Evolutionary conservation across 306 rosid species (phyloP).

Genomic region (Prunus padus): DNA sequence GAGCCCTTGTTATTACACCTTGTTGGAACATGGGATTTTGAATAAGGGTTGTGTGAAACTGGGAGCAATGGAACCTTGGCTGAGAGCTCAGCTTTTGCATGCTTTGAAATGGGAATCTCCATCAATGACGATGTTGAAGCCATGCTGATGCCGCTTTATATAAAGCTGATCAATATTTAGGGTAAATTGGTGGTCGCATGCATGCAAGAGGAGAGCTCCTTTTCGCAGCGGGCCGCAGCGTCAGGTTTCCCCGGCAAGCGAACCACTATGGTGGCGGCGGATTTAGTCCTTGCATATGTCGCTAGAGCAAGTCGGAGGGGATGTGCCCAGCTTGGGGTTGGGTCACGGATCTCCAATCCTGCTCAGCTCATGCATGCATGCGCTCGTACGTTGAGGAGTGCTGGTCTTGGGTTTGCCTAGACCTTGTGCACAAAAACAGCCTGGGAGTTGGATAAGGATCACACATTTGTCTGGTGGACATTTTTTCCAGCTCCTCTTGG

Average conservation of each 20-base stretch:
- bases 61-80: slow-evolving; percentile 12
- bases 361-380: not conserved
- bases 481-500: not conserved
- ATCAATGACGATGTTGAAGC: not conserved
- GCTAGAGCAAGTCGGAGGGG: slow-evolving; percentile 1
- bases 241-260: not conserved
- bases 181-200: not conserved
- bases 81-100: not conserved
- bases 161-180: not conserved
- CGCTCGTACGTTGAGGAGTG: not conserved
- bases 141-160: not conserved
- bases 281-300: not conserved
- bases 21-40: not conserved
- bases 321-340: not conserved
- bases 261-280: not conserved
- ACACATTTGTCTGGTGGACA: not conserved
- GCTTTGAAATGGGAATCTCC: not conserved
- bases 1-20: not conserved
- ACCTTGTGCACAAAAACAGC: not conserved
- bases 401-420: not conserved
- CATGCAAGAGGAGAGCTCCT: not conserved
- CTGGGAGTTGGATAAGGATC: not conserved
- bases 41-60: not conserved
- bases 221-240: not conserved
- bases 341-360: not conserved